Base-by-base conservation (phyloP, 2,329 filamentous ascomycete genomes). In the Neurospora sp. region DNA sequence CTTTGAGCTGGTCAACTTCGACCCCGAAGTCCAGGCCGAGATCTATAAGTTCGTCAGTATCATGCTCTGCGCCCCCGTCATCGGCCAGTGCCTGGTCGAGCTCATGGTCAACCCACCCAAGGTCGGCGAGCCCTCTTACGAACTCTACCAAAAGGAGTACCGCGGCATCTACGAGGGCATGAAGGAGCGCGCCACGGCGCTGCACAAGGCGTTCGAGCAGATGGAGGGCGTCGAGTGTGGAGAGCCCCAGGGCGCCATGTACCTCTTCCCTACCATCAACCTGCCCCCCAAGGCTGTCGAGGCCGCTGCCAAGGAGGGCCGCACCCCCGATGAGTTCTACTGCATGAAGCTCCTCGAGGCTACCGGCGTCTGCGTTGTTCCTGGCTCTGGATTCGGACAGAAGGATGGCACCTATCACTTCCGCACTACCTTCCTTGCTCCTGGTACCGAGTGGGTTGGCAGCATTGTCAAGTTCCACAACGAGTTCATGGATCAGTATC, bases 11-110 rank as follows among this genome's bases (percentile, higher is more conserved):
- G 88, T 94, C 71, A 92, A 92, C 75, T 97, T 99, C 80, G 89
- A 97, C 79, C 82, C 88, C 11, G 86, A 91, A 77, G 96, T 99
- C 74, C 90, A 92, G 78, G 92, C 91, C 74, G 91, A 98, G 84
- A 94, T 99, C 81, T 98, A 98, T 89, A 99, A 99, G 84, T 97
- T 97, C 80, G 91, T 98, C 78, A 96, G 91, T 80, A 98, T 99
- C 83, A 95, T 92, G 83, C 90, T 99, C 74, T 99, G 96, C 82
- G 91, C 96, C 67, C 95, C 96, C 36, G 96, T 99, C 76, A 88
- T 97, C 74, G 95, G 94, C 71, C 96, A 99, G 85, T 98, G 96
- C 82, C 86, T 98, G 66, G 92, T 99, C 72, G 96, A 98, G 84
- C 84, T 97, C 79, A 97, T 98, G 95, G 93, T 97, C 77, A 97